Percentiles rank a stretch among this genome's conserved stretches.
These are phyloP conservation scores for Aspergillus aculeatus DNA, from an alignment of 2,329 filamentous ascomycete species.

Conservation along the genomic window DNA sequence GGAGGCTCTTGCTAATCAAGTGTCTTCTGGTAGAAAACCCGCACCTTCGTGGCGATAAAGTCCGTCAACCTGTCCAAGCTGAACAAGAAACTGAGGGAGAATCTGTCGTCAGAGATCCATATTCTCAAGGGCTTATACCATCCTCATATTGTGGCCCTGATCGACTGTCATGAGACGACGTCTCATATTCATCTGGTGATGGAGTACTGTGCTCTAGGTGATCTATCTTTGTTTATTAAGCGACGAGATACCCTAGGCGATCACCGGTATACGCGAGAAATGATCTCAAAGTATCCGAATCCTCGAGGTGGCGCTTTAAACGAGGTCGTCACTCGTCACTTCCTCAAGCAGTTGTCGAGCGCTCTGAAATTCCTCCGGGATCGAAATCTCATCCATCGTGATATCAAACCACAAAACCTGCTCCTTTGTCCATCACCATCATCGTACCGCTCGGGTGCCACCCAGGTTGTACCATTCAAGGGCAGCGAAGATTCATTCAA, in stretches of 20 bases:
- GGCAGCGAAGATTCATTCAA: slow-evolving; percentile 78
- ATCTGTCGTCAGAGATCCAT: slow-evolving; percentile 90
- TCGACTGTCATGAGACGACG: slow-evolving; percentile 85
- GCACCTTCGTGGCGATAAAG: slow-evolving; percentile 89
- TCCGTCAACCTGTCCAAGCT: slow-evolving; percentile 87
- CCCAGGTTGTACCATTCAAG: slow-evolving; percentile 68
- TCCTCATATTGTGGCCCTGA: slow-evolving; percentile 93
- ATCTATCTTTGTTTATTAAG: slow-evolving; percentile 94
- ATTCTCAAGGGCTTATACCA: slow-evolving; percentile 93
- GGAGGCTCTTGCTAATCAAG: slow-evolving; percentile 14
- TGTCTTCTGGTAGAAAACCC: slow-evolving; percentile 60
- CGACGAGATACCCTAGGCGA: slow-evolving; percentile 78
- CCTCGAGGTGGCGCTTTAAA: slow-evolving; percentile 80
- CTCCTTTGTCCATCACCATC: slow-evolving; percentile 78
- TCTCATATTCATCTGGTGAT: slow-evolving; percentile 95
- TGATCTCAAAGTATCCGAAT: slow-evolving; percentile 91
- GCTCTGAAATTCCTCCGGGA: slow-evolving; percentile 84
- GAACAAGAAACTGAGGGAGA: slow-evolving; percentile 94
- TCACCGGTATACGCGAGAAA: slow-evolving; percentile 79
- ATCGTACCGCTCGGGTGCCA: slow-evolving; percentile 63
- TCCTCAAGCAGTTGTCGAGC: slow-evolving; percentile 90
- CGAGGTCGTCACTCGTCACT: slow-evolving; percentile 95
- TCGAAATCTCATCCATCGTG: slow-evolving; percentile 88
- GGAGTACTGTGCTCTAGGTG: slow-evolving; percentile 96
- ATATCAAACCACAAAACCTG: slow-evolving; percentile 96